These are phyloP conservation scores for Penicillium oxalicum DNA, from an alignment of 2,329 filamentous ascomycete genomes.

Conservation along the genomic window DNA sequence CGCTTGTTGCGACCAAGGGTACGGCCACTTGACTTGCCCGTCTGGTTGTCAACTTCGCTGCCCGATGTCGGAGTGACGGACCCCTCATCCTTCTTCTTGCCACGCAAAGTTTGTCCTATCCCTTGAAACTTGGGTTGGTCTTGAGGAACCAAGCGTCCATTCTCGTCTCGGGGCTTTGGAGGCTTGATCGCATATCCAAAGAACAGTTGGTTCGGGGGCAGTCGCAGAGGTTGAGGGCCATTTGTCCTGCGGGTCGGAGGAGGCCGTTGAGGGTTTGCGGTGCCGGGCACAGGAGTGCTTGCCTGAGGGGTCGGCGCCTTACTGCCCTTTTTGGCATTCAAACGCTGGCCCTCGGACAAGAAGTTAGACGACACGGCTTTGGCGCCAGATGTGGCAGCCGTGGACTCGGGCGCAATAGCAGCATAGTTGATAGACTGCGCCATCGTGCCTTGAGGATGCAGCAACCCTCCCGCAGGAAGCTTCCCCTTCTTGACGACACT, in stretches of 20 bases:
- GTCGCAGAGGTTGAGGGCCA: slow-evolving; percentile 76
- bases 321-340: slow-evolving; percentile 75
- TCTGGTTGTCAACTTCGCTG: slow-evolving; percentile 28
- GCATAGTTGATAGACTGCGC: slow-evolving; percentile 96
- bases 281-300: slow-evolving; percentile 62
- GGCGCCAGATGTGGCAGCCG: slow-evolving; percentile 57
- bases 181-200: slow-evolving; percentile 94
- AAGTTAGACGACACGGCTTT: slow-evolving; percentile 70
- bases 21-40: slow-evolving; percentile 17
- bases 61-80: slow-evolving; percentile 34
- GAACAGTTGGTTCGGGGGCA: slow-evolving; percentile 87
- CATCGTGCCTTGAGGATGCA: slow-evolving; percentile 89
- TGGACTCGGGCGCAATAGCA: slow-evolving; percentile 74
- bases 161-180: slow-evolving; percentile 68
- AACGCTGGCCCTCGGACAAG: slow-evolving; percentile 67
- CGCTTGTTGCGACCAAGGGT: slow-evolving; percentile 16
- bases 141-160: slow-evolving; percentile 55
- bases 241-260: slow-evolving; percentile 52
- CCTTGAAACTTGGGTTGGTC: slow-evolving; percentile 73
- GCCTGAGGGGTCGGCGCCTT: slow-evolving; percentile 69
- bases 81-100: slow-evolving; percentile 60
- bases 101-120: slow-evolving; percentile 71
- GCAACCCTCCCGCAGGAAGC: slow-evolving; percentile 62
- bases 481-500: slow-evolving; percentile 58
- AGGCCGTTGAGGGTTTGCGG: slow-evolving; percentile 44